phyloP scores from a whole-genome alignment of 139 green algal species.

The Micromonas pusilla region DNA sequence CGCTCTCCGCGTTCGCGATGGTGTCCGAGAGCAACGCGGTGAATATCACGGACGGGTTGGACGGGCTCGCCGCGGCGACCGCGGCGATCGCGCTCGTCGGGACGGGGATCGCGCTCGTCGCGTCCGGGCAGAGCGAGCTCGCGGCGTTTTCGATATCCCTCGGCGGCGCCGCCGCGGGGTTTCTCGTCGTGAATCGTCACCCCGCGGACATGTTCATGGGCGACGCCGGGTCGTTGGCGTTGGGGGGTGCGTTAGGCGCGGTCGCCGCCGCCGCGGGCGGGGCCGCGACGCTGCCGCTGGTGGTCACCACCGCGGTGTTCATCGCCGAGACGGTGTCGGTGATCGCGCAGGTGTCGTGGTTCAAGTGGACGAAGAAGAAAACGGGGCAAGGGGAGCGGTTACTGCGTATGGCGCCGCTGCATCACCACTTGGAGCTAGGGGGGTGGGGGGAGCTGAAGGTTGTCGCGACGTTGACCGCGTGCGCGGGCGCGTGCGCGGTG shows the following conservation, averaged over 20 bases:
- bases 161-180: conserved; percentile 41
- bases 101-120: conserved; percentile 27
- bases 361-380: conserved; percentile 36
- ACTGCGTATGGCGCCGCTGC: conserved; percentile 38
- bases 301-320: conserved; percentile 35
- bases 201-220: conserved; percentile 54
- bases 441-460: neutral
- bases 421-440: conserved; percentile 40
- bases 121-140: neutral
- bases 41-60: conserved; percentile 55
- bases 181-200: conserved; percentile 44
- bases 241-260: conserved; percentile 38
- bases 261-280: conserved; percentile 25
- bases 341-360: conserved; percentile 44
- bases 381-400: conserved; percentile 32
- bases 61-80: conserved; percentile 44
- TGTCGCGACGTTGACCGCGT: neutral
- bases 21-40: conserved; percentile 46
- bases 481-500: neutral
- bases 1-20: conserved; percentile 37
- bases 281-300: conserved; percentile 32
- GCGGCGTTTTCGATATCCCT: conserved; percentile 37
- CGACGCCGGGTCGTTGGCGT: conserved; percentile 47
- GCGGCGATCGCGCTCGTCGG: conserved; percentile 31
- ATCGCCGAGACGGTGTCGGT: conserved; percentile 40